A percentile compares a stretch with the other conserved stretches of the same genome.
Evolutionary conservation across 2,329 filamentous ascomycete species (phyloP).

Genomic region (Lizonia empirigonia): DNA sequence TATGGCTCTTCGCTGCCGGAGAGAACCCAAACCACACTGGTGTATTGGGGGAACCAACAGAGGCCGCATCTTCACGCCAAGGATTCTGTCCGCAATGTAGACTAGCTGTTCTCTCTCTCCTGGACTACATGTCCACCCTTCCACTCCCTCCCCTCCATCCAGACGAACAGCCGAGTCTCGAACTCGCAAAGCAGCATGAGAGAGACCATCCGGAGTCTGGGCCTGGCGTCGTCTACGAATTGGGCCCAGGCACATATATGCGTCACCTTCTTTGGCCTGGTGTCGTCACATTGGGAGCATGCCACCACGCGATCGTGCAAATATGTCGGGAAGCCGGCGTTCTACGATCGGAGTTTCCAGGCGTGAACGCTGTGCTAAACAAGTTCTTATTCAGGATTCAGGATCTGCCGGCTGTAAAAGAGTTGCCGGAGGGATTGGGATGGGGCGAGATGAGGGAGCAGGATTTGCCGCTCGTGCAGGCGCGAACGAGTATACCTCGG

Average conservation of each 20-base stretch:
- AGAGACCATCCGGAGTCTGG: slow-evolving; percentile 33
- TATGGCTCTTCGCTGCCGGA: slow-evolving; percentile 62
- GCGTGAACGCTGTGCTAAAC: slow-evolving; percentile 44
- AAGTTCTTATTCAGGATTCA: slow-evolving; percentile 64
- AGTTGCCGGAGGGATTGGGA: slow-evolving; percentile 55
- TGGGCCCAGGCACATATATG: slow-evolving; percentile 33
- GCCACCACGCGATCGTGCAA: slow-evolving; percentile 44
- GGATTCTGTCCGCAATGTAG: slow-evolving; percentile 36
- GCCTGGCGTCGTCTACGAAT: slow-evolving; percentile 25
- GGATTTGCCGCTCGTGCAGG: slow-evolving; percentile 61
- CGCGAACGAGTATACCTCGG: slow-evolving; percentile 59
- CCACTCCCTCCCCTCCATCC: slow-evolving; percentile 35
- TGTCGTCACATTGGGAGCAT: slow-evolving; percentile 53
- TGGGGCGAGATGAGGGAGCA: slow-evolving; percentile 61
- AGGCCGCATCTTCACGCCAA: background rate
- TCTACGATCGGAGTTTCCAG: slow-evolving; percentile 39
- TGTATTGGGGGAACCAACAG: too few species aligned
- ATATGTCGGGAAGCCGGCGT: slow-evolving; percentile 30
- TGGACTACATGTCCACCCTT: slow-evolving; percentile 38
- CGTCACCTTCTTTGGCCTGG: slow-evolving; percentile 41
- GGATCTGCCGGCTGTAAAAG: slow-evolving; percentile 51
- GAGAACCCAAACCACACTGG: slow-evolving; percentile 34
- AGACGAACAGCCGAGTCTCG: slow-evolving; percentile 31
- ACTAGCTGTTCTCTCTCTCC: slow-evolving; percentile 35
- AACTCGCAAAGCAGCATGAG: slow-evolving; percentile 38